Percentiles rank a stretch among this genome's conserved stretches.
Evolutionary conservation across 306 rosid genomes (phyloP).

Genomic region (Crotalaria pallida): DNA sequence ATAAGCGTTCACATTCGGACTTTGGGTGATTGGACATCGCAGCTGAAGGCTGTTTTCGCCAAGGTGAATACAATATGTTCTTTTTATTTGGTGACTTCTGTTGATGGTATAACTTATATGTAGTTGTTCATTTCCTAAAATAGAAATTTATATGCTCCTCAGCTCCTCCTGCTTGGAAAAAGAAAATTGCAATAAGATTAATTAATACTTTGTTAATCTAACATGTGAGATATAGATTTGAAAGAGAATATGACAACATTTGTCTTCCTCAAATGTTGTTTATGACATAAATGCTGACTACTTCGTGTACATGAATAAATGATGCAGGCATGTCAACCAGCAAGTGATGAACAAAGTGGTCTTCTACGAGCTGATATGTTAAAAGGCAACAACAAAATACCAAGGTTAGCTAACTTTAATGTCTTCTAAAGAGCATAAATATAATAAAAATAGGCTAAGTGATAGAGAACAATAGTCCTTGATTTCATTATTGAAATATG

Average conservation of each 20-base stretch:
- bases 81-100: not conserved
- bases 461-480: not conserved
- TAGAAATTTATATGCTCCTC: no score
- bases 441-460: not conserved
- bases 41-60: conserved; percentile 59
- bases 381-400: conserved; percentile 31
- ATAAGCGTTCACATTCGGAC: conserved; percentile 80
- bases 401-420: conserved; percentile 38
- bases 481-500: not conserved
- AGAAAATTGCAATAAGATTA: no score
- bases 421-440: not conserved
- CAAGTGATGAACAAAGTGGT: conserved; percentile 62
- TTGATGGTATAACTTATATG: not conserved
- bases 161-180: no score
- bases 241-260: no score
- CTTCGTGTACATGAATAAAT: not conserved
- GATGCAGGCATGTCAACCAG: conserved; percentile 76
- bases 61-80: conserved; percentile 38
- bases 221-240: no score
- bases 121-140: not conserved
- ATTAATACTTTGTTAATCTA: no score
- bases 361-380: conserved; percentile 67
- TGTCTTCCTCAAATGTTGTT: not conserved
- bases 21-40: conserved; percentile 84
- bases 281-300: not conserved